Conservation (phyloP, 805 yeast species). For the Metschnikowia similis region DNA sequence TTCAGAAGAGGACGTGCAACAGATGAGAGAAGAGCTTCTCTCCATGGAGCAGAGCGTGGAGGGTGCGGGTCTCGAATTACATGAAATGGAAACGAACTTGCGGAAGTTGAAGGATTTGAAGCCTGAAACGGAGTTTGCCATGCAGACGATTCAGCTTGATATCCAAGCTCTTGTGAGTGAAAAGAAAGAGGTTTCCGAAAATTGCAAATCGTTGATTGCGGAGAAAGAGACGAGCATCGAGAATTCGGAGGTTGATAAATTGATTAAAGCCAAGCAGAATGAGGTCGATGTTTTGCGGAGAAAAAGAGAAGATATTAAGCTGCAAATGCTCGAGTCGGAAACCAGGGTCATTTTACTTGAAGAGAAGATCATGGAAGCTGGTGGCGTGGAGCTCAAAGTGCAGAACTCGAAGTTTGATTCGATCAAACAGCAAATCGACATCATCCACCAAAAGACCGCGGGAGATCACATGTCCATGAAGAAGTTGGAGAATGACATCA, state of each 20-base stretch:
- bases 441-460: slow-evolving; percentile 51
- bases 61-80: slow-evolving; percentile 44
- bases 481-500: slow-evolving; percentile 61
- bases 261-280: slow-evolving; percentile 30
- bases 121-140: slow-evolving; percentile 63
- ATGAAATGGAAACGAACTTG: slow-evolving; percentile 58
- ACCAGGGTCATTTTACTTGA: slow-evolving; percentile 57
- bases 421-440: slow-evolving; percentile 59
- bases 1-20: slow-evolving; percentile 53
- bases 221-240: slow-evolving; percentile 31
- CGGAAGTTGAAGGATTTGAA: slow-evolving; percentile 55
- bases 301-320: slow-evolving; percentile 35
- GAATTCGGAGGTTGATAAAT: slow-evolving; percentile 31
- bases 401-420: slow-evolving; percentile 84
- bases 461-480: slow-evolving; percentile 52
- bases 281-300: slow-evolving; percentile 17
- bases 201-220: slow-evolving; percentile 39
- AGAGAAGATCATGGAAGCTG: slow-evolving; percentile 80
- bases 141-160: slow-evolving; percentile 60
- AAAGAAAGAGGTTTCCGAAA: slow-evolving; percentile 41
- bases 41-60: slow-evolving; percentile 53
- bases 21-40: slow-evolving; percentile 48
- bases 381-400: slow-evolving; percentile 78
- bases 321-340: slow-evolving; percentile 54
- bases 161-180: slow-evolving; percentile 57